Evolutionary conservation across 2,329 filamentous ascomycete species (phyloP).

Genomic region (Dactylellina leptospora): DNA sequence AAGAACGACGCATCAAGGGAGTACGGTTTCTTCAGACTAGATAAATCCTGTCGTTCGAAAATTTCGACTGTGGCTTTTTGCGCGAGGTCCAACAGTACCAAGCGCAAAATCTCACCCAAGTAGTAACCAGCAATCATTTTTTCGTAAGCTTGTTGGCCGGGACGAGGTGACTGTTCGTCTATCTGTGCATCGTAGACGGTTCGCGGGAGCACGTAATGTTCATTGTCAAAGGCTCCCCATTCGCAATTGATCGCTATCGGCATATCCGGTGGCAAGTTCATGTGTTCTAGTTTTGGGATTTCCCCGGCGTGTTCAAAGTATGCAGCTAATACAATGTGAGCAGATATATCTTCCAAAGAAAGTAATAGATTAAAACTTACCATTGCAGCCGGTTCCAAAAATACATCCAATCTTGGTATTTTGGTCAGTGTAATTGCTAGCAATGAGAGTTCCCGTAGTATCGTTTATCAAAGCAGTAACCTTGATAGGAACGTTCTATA

Average conservation of each 20-base stretch:
- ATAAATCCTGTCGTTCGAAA: constrained; percentile 84
- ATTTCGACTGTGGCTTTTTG: constrained; percentile 78
- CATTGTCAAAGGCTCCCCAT: constrained; percentile 96
- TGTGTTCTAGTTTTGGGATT: constrained; percentile 90
- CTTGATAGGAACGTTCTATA: constrained; percentile 85
- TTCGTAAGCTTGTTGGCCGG: constrained; percentile 93
- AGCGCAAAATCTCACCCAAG: constrained; percentile 91
- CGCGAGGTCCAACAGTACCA: constrained; percentile 84
- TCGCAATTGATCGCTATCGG: constrained; percentile 98
- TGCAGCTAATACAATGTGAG: constrained; percentile 67
- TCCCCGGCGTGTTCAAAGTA: constrained; percentile 95
- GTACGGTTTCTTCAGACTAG: constrained; percentile 83
- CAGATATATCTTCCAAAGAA: not conserved
- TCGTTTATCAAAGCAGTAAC: constrained; percentile 95
- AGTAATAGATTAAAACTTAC: constrained; percentile 9
- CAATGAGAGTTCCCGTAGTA: constrained; percentile 95
- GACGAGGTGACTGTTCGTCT: constrained; percentile 88
- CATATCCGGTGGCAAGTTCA: constrained; percentile 83
- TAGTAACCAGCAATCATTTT: constrained; percentile 98
- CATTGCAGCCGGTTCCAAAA: constrained; percentile 95
- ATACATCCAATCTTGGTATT: constrained; percentile 96
- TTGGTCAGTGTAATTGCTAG: constrained; percentile 93
- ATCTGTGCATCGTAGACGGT: constrained; percentile 87
- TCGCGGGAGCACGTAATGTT: constrained; percentile 83
- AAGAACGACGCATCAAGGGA: constrained; percentile 92